phyloP scores from a whole-genome alignment of 1,139 yeast species.

The Casaregolazyma suthepensis region DNA sequence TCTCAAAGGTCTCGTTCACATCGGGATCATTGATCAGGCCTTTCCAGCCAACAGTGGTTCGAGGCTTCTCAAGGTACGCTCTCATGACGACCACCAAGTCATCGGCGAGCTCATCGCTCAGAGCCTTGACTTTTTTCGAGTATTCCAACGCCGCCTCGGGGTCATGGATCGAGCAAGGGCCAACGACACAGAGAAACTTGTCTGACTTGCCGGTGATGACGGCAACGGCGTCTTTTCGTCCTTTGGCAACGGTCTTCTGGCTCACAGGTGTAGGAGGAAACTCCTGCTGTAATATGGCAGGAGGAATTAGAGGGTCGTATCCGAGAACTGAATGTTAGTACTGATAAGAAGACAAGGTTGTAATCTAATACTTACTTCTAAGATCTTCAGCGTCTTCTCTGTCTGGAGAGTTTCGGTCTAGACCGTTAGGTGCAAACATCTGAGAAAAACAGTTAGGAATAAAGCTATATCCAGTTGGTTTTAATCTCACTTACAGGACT shows the following conservation, averaged over 20 bases:
- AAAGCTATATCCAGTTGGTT: neutral
- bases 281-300: conserved; percentile 76
- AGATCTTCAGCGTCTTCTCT: conserved; percentile 65
- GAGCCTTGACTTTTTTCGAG: conserved; percentile 60
- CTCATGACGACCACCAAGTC: conserved; percentile 89
- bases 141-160: conserved; percentile 84
- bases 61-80: conserved; percentile 95
- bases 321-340: conserved; percentile 43
- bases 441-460: conserved; percentile 34
- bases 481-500: neutral
- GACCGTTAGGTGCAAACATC: conserved; percentile 44
- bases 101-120: conserved; percentile 60
- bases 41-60: conserved; percentile 99
- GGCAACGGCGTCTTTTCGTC: conserved; percentile 68
- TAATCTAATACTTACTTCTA: conserved; percentile 38
- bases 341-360: too few relatives aligned
- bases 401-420: conserved; percentile 25
- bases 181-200: conserved; percentile 75
- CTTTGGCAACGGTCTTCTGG: conserved; percentile 62
- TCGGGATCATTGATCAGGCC: conserved; percentile 97
- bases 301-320: conserved; percentile 86
- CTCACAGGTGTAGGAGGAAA: conserved; percentile 60
- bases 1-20: conserved; percentile 84
- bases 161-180: conserved; percentile 97
- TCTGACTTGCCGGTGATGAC: conserved; percentile 72